These are phyloP conservation scores for Penicillium brevicompactum DNA, from an alignment of 2,329 filamentous ascomycete species.

Conservation along the genomic window DNA sequence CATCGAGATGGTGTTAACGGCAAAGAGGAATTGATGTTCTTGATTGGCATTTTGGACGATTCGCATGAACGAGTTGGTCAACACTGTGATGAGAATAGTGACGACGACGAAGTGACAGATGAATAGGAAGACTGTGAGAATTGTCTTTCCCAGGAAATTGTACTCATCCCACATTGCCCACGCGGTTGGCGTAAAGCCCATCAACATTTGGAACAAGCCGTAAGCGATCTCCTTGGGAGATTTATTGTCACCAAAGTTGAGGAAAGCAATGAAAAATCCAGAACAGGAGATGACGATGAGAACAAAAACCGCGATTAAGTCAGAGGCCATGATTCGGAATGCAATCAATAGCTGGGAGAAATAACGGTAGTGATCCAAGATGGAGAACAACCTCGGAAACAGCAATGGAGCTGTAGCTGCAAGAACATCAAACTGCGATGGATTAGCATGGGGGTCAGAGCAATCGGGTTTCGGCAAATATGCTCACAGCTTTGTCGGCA, in stretches of 20 bases:
- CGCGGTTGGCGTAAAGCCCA: conserved; percentile 93
- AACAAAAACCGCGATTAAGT: conserved; percentile 80
- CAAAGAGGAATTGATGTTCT: conserved; percentile 90
- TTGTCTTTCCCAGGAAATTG: conserved; percentile 72
- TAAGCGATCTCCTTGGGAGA: conserved; percentile 78
- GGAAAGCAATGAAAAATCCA: conserved; percentile 92
- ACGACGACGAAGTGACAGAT: conserved; percentile 95
- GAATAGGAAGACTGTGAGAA: conserved; percentile 82
- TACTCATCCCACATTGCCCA: conserved; percentile 88
- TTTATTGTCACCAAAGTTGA: conserved; percentile 73
- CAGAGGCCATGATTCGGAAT: conserved; percentile 90
- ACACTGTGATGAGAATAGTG: conserved; percentile 90
- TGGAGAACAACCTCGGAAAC: conserved; percentile 86
- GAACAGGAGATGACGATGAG: conserved; percentile 86
- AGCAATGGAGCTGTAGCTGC: conserved; percentile 87
- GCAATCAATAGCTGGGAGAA: conserved; percentile 94
- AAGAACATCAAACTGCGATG: conserved; percentile 73
- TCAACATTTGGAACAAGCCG: conserved; percentile 87
- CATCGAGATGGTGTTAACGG: conserved; percentile 96
- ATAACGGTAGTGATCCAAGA: conserved; percentile 92
- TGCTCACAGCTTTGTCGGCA: conserved; percentile 68
- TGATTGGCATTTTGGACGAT: conserved; percentile 92
- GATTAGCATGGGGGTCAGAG: background rate
- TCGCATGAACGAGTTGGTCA: conserved; percentile 94
- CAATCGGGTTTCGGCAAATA: background rate